Base-by-base conservation (phyloP, 768 basidiomycete species). In the Rhizopogon rudus region DNA sequence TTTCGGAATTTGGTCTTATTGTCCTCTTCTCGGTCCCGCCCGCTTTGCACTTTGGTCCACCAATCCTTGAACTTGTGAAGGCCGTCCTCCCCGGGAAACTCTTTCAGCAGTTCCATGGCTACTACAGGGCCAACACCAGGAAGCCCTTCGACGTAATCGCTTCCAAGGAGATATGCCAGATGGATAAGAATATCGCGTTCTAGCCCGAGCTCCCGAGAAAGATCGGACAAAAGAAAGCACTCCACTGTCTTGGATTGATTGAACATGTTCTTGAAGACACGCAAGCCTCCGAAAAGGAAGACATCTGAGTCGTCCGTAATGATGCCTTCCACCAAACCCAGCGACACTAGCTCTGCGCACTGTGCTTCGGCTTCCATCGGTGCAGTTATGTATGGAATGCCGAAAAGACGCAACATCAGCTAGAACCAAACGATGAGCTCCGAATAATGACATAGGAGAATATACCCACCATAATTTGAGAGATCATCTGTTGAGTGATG, bases 331-430 rank as follows among this genome's bases (percentile, higher is more conserved):
- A 97, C 96, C 29, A 98, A 78, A 14, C 86, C 83, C 13, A 98
- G 78, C 5, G 82, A 75, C 7, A 93, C 86, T 8, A 99, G 85
- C 61, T 92, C 87, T 0, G 97, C 96, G 65, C 97, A 99, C 69
- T 99, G 97, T 0, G 97, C 97, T 71, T 99, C 97, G 42, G 97
- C 97, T 77, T 99, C 97, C 93, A 96, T 96, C 2, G 97, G 97
- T 2, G 97, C 97, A 3, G 95, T 97, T 63, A 98, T 91, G 65
- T 96, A 99, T 2, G 97, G 97, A 53, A 98, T 97, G 12, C 97
- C 97, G 62, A 98, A 98, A 17, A 97, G 78, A 40, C 91, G 85
- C 14, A 99, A 73, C 82, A 99, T 86, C 48, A 86, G 82, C 94
- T 98, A 28, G 20, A 25, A 53, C 29, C 43, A 20, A 3, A 29